These are phyloP conservation scores for Talaromyces sp. DNA, from an alignment of 2,329 filamentous ascomycete species.

Conservation along the genomic window DNA sequence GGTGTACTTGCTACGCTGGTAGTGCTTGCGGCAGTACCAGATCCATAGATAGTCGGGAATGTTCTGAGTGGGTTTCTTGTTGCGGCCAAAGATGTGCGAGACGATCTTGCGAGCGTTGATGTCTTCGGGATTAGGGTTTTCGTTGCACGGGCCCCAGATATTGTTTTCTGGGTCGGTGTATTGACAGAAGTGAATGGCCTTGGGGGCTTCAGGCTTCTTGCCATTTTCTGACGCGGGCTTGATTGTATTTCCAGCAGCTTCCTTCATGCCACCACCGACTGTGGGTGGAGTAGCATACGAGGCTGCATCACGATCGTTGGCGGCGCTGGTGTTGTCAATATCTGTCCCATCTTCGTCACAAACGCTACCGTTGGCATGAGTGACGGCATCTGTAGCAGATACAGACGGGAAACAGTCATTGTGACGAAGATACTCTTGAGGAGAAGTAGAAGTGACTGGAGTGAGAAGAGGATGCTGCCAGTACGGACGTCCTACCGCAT, in stretches of 20 bases:
- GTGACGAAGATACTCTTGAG: background rate
- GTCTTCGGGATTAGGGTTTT: background rate
- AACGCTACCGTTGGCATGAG: background rate
- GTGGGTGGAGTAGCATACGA: background rate
- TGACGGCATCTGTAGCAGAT: background rate
- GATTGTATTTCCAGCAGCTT: background rate
- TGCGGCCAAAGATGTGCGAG: constrained; percentile 78
- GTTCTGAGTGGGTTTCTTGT: constrained; percentile 71
- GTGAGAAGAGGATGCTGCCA: background rate
- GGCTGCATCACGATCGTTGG: background rate
- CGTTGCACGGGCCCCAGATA: background rate
- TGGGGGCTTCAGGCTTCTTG: background rate
- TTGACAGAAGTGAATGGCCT: background rate
- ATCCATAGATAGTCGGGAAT: constrained; percentile 72
- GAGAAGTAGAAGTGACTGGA: background rate
- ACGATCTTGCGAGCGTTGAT: constrained; percentile 63
- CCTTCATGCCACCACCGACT: background rate
- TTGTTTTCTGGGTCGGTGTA: background rate
- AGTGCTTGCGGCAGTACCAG: constrained; percentile 76
- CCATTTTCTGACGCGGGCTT: background rate
- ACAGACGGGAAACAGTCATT: constrained; percentile 1
- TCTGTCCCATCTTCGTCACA: constrained; percentile 7
- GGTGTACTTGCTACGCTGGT: constrained; percentile 73
- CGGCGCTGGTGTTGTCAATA: background rate
- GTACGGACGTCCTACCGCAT: background rate